These are phyloP conservation scores for Epichloe uncinata DNA, from an alignment of 2,329 filamentous ascomycete species.

Conservation along the genomic window DNA sequence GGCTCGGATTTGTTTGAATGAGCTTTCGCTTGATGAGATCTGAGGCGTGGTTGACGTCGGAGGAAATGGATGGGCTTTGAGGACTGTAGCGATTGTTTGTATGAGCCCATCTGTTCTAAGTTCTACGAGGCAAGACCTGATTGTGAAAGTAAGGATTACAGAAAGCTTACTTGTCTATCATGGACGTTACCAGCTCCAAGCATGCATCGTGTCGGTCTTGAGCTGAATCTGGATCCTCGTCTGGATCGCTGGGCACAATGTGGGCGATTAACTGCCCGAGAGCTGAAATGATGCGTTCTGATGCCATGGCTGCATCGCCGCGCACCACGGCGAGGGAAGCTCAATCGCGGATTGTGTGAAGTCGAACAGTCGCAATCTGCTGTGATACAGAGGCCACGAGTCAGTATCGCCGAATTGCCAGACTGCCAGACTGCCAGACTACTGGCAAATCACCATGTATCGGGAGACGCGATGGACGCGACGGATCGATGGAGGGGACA, in stretches of 20 bases:
- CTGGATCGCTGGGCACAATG: constrained; percentile 51
- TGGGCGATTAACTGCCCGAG: constrained; percentile 67
- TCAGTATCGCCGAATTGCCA: no score
- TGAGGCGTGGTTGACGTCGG: constrained; percentile 80
- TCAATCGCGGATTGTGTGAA: not conserved
- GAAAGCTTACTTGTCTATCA: constrained; percentile 34
- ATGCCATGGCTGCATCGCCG: constrained; percentile 41
- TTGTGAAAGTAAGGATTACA: not conserved
- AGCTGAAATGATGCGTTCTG: constrained; percentile 61
- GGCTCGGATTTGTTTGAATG: constrained; percentile 61
- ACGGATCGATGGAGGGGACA: constrained; percentile 6
- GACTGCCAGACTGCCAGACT: no score
- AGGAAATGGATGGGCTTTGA: constrained; percentile 40
- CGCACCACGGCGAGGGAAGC: constrained; percentile 11
- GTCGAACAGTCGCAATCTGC: no score
- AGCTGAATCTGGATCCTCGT: constrained; percentile 53
- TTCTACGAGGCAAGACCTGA: not conserved
- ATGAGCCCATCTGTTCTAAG: not conserved
- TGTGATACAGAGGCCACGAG: no score
- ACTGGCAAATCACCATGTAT: not conserved
- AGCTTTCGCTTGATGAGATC: constrained; percentile 86
- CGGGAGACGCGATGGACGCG: constrained; percentile 16
- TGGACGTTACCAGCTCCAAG: constrained; percentile 36
- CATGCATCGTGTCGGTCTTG: constrained; percentile 56
- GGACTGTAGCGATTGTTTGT: constrained; percentile 20